Conservation (phyloP, 2,329 filamentous ascomycete species). For the Alternaria incomplexa region DNA sequence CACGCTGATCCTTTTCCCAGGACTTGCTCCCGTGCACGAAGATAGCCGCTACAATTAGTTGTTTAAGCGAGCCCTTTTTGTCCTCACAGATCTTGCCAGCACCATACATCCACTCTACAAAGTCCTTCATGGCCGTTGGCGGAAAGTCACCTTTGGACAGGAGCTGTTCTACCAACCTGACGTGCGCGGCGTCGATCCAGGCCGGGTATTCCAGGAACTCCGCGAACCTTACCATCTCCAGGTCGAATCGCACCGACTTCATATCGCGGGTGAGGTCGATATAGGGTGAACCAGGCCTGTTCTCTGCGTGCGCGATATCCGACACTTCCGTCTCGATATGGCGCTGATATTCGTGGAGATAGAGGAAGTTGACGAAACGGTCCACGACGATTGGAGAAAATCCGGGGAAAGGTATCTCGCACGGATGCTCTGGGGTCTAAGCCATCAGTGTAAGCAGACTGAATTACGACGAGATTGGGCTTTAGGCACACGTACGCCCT, state of each 20-base stretch:
- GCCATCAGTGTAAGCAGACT: accelerated
- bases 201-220: background rate
- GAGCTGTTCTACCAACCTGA: background rate
- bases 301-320: background rate
- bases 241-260: background rate
- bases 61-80: no score
- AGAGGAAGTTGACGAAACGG: background rate
- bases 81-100: no score
- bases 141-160: no score
- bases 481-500: background rate
- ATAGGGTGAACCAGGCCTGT: accelerated
- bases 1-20: no score
- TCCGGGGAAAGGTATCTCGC: background rate
- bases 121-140: no score
- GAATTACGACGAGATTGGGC: no score
- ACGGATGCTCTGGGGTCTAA: background rate
- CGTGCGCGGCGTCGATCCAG: accelerated
- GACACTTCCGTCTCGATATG: background rate
- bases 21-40: no score
- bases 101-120: no score
- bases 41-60: no score
- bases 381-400: background rate
- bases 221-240: accelerated
- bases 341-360: background rate
- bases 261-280: accelerated